Evolutionary conservation across 371 early-diverging fungal species (phyloP).

Genomic region (Syncephalastrum contaminatum): DNA sequence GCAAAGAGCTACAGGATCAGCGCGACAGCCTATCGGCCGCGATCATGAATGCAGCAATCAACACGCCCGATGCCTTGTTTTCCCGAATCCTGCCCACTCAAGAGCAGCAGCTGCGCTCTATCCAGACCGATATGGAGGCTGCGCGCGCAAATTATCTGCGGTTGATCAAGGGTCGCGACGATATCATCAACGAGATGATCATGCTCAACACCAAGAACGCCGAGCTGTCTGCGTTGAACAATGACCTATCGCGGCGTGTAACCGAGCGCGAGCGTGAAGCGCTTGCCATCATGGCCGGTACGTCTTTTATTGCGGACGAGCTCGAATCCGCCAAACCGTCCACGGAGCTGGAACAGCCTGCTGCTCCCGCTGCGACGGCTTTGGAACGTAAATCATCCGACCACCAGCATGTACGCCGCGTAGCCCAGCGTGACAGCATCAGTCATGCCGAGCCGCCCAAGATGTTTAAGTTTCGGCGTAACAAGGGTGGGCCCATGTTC

Average conservation of each 20-base stretch:
- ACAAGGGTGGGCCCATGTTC: slow-evolving; percentile 16
- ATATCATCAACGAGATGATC: slow-evolving; percentile 51
- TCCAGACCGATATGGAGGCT: slow-evolving; percentile 26
- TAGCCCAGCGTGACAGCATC: slow-evolving; percentile 44
- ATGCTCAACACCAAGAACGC: slow-evolving; percentile 55
- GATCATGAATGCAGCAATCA: background rate
- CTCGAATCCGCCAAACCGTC: background rate
- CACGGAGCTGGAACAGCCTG: slow-evolving; percentile 1
- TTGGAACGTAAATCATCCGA: slow-evolving; percentile 15
- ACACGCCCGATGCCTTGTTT: background rate
- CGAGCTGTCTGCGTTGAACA: slow-evolving; percentile 53
- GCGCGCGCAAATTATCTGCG: slow-evolving; percentile 18
- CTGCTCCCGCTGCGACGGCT: background rate
- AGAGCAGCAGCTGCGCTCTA: slow-evolving; percentile 33
- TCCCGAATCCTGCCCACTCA: background rate
- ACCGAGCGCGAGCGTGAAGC: slow-evolving; percentile 40
- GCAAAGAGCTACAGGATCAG: slow-evolving; percentile 28
- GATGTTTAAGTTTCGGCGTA: slow-evolving; percentile 45
- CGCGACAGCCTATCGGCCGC: slow-evolving; percentile 14
- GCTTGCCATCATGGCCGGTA: slow-evolving; percentile 32
- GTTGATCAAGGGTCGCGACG: slow-evolving; percentile 30
- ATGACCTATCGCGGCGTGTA: slow-evolving; percentile 49
- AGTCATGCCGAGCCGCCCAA: slow-evolving; percentile 42
- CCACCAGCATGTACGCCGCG: slow-evolving; percentile 18
- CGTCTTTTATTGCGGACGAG: slow-evolving; percentile 5